Conservation (phyloP, 805 yeast species). For the Kregervanrija pseudodelftensis region DNA sequence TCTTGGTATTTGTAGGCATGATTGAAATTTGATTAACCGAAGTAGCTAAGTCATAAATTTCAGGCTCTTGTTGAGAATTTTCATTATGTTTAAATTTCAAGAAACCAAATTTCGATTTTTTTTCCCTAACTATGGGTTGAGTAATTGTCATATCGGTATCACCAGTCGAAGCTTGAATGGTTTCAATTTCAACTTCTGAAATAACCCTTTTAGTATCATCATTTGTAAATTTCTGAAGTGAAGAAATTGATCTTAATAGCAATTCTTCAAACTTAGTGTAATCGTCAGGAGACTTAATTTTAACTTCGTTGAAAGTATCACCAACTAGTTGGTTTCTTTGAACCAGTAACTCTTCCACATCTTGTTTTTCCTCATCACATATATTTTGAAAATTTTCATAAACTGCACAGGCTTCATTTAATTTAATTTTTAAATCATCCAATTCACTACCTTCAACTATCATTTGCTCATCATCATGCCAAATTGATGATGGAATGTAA, state of each 20-base stretch:
- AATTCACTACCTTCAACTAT: constrained; percentile 52
- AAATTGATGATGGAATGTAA: constrained; percentile 82
- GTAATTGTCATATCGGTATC: constrained; percentile 62
- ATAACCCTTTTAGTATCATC: constrained; percentile 70
- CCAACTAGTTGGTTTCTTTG: constrained; percentile 29
- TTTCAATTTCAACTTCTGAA: constrained; percentile 83
- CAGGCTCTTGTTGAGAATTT: constrained; percentile 18
- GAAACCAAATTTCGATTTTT: constrained; percentile 47
- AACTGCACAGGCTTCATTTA: constrained; percentile 34
- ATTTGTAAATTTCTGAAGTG: constrained; percentile 55
- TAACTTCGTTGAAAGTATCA: constrained; percentile 29
- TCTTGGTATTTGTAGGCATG: constrained; percentile 14
- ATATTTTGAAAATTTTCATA: constrained; percentile 34
- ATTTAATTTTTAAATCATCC: constrained; percentile 43
- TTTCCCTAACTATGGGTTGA: constrained; percentile 44
- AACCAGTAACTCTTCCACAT: constrained; percentile 34
- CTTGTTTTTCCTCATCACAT: constrained; percentile 44
- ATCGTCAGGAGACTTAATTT: constrained; percentile 33
- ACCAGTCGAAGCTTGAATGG: constrained; percentile 79
- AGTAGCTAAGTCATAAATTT: constrained; percentile 22
- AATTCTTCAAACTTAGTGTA: constrained; percentile 41
- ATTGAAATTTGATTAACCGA: constrained; percentile 21
- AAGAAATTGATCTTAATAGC: constrained; percentile 42
- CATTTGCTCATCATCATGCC: constrained; percentile 93
- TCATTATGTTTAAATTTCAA: constrained; percentile 13